Conservation (phyloP, 164 flowering plant species). For the Echeveria elegans region DNA sequence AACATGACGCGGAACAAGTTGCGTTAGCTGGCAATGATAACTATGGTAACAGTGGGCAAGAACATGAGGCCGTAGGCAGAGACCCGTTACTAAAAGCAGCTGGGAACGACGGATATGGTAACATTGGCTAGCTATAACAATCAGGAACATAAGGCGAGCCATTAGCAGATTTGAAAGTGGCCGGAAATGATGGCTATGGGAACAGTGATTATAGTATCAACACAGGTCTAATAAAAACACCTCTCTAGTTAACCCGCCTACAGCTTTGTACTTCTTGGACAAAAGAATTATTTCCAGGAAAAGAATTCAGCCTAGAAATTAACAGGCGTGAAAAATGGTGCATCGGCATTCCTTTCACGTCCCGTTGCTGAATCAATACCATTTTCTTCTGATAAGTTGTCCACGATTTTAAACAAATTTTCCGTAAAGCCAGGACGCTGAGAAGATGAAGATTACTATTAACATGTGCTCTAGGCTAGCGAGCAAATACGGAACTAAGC, state of each 20-base stretch:
- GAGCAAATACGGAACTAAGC: constrained; percentile 28
- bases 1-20: not conserved
- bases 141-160: not conserved
- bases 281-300: not conserved
- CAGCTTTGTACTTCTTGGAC: not conserved
- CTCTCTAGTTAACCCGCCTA: not conserved
- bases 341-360: not conserved
- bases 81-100: not conserved
- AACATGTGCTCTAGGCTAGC: constrained; percentile 24
- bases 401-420: constrained; percentile 4
- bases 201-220: not conserved
- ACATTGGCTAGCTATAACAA: not conserved
- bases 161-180: not conserved
- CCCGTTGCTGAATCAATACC: not conserved
- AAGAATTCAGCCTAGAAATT: not conserved
- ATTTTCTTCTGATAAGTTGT: not conserved
- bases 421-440: constrained; percentile 30
- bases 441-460: constrained; percentile 27
- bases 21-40: not conserved
- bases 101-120: not conserved
- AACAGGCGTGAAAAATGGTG: not conserved
- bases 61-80: not conserved
- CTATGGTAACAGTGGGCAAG: not conserved
- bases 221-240: not conserved
- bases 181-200: not conserved